Percentiles rank a stretch among this genome's conserved stretches.
Conservation (phyloP, 257 asterid genomes). For the Mitragyna speciosa region DNA sequence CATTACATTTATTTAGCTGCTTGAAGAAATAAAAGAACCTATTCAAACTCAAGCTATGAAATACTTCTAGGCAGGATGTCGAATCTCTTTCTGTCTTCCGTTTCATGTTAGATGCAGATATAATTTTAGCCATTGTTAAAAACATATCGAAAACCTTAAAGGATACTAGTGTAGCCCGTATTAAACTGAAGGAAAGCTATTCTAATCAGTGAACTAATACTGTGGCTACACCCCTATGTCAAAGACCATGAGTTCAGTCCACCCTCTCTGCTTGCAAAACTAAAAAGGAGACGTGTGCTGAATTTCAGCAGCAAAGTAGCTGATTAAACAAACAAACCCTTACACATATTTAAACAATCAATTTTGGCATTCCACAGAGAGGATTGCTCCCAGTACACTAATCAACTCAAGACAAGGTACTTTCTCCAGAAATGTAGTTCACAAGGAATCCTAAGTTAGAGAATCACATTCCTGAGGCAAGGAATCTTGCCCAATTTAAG, state of each 20-base stretch:
- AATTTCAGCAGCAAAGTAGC: background rate
- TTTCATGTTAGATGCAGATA: background rate
- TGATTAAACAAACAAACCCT: background rate
- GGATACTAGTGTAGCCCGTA: background rate
- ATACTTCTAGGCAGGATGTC: background rate
- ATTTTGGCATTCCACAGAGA: background rate
- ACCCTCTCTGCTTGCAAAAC: too few relatives aligned
- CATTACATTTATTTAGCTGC: background rate
- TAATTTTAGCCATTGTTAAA: background rate
- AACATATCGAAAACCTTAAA: background rate
- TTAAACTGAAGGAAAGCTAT: background rate
- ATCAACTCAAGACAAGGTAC: background rate
- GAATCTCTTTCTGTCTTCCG: background rate
- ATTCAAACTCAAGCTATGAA: background rate
- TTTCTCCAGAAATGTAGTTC: background rate
- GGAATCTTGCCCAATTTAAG: background rate
- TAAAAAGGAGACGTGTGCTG: background rate
- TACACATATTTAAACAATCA: background rate
- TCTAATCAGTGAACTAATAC: background rate
- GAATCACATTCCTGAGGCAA: background rate
- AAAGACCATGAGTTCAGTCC: background rate
- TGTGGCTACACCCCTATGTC: background rate
- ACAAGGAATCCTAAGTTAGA: too few relatives aligned
- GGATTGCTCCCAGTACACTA: background rate
- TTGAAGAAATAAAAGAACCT: background rate